Evolutionary conservation across 495 filamentous ascomycete species (phyloP), one percentile per base, ranked within the genome.

Genomic region (Talaromyces nanjingensis): DNA sequence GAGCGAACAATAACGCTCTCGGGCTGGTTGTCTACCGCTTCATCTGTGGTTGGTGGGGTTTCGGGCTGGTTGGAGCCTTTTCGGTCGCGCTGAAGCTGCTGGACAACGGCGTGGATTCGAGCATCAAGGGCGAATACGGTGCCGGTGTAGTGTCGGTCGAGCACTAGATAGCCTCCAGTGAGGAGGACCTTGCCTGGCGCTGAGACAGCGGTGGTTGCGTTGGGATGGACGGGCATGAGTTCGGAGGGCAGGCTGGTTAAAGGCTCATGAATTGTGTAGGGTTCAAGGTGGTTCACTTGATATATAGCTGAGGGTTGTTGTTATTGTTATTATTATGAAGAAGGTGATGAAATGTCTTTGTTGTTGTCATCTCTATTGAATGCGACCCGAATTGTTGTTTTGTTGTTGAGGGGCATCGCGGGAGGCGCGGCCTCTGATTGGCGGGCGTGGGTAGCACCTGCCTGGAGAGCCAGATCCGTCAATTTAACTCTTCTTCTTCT

Each of bases 171-270:
- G 49, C 94, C 94, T 45, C 94, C 94, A 57, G 93, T 91, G 16
- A 98, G 83, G 54, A 98, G 83, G 52, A 98, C 96, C 77, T 98
- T 98, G 58, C 94, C 94, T 24, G 94, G 94, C 2, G 96, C 93
- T 65, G 93, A 97, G 66, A 96, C 83, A 68, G 91, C 91, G 61
- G 79, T 79, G 29, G 74, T 77, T 33, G 73, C 67, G 42, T 45
- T 14, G 12, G 60, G 60, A 7, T 34, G 60, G 45, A 53, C 60
- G 25, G 45, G 42, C 60, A 62, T 62, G 25, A 52, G 60, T 31
- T 61, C 33, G 29, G 29, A 31, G 6, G 55, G 14, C 24, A 37
- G 18, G 5, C 14, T 25, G n/a, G 9, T 33, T 22, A 37, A 18
- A 5, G 20, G 22, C 9, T 53, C 49, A 53, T 53, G 18, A 14